Evolutionary conservation across 228 moss, liverwort and hornwort genomes (phyloP).

Genomic region (Sphagnum fallax): DNA sequence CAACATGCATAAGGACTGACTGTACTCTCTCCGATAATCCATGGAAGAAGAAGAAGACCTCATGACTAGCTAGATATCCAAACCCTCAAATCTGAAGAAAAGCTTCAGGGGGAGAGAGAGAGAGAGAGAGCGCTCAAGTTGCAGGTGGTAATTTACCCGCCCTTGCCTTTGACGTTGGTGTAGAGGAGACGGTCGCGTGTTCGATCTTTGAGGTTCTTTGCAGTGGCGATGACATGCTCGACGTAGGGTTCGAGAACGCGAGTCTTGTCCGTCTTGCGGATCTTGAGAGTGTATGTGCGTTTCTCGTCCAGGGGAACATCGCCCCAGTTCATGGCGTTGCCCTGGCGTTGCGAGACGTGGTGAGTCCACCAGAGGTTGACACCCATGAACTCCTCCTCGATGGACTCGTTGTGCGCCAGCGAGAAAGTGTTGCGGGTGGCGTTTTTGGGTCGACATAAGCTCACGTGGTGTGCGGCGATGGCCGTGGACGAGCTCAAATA

Average conservation of each 20-base stretch:
- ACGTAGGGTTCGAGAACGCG: slow-evolving; percentile 30
- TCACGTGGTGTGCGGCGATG: slow-evolving; percentile 32
- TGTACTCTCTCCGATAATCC: not conserved
- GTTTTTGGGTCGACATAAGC: slow-evolving; percentile 45
- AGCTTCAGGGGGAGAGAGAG: not conserved
- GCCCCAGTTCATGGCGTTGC: slow-evolving; percentile 11
- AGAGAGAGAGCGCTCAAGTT: not conserved
- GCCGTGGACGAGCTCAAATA: slow-evolving; percentile 45
- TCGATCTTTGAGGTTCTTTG: slow-evolving; percentile 24
- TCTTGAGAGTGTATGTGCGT: slow-evolving; percentile 42
- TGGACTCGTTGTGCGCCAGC: slow-evolving; percentile 35
- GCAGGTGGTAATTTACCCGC: not conserved
- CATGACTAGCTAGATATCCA: not conserved
- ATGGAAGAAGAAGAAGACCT: not conserved
- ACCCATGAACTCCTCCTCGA: slow-evolving; percentile 27
- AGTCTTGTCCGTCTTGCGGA: slow-evolving; percentile 39
- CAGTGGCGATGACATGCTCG: slow-evolving; percentile 33
- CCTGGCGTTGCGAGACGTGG: slow-evolving; percentile 17
- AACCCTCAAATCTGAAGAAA: not conserved
- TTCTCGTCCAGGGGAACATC: slow-evolving; percentile 25
- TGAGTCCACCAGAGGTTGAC: slow-evolving; percentile 42
- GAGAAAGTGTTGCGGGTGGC: slow-evolving; percentile 52
- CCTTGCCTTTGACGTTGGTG: slow-evolving; percentile 23
- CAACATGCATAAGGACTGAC: not conserved
- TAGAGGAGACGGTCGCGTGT: slow-evolving; percentile 40